Percentiles rank a stretch among this genome's conserved stretches.
These are phyloP conservation scores for Amaranthus tricolor DNA, from an alignment of 179 eudicot genomes.

Conservation along the genomic window DNA sequence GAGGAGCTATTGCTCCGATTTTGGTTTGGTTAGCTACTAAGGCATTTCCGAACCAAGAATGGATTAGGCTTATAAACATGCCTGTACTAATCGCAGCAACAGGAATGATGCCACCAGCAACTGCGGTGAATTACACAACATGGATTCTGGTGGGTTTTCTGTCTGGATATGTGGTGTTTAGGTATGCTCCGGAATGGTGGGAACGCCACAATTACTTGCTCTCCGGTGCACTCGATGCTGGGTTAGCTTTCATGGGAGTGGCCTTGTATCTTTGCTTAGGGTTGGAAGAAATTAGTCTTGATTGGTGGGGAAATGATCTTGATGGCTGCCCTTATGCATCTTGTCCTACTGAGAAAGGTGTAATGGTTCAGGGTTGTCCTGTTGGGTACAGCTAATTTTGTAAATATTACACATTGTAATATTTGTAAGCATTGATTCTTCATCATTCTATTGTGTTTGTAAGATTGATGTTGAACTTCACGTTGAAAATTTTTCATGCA, in stretches of 20 bases:
- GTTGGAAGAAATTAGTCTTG: constrained; percentile 49
- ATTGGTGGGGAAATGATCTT: constrained; percentile 93
- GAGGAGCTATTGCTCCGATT: constrained; percentile 79
- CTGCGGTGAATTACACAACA: constrained; percentile 82
- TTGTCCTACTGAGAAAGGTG: constrained; percentile 78
- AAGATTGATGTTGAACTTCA: neutral
- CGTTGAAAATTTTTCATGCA: neutral
- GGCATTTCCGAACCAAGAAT: constrained; percentile 68
- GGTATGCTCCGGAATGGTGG: constrained; percentile 86
- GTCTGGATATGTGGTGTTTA: constrained; percentile 71
- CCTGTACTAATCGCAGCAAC: constrained; percentile 82
- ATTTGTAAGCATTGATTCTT: neutral
- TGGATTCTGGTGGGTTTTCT: constrained; percentile 81
- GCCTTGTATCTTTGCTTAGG: constrained; percentile 78
- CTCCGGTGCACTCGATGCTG: constrained; percentile 91
- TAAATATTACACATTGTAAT: neutral
- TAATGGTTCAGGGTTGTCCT: constrained; percentile 62
- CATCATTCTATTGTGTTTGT: neutral
- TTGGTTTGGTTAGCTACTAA: constrained; percentile 72
- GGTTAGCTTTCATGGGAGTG: constrained; percentile 94
- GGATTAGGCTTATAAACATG: constrained; percentile 91
- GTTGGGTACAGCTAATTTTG: constrained; percentile 18
- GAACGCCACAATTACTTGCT: constrained; percentile 71
- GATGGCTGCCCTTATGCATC: constrained; percentile 86
- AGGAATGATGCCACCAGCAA: constrained; percentile 87